These are phyloP conservation scores for Paraphaeosphaeria sporulosa DNA, from an alignment of 2,329 filamentous ascomycete species.

Conservation along the genomic window DNA sequence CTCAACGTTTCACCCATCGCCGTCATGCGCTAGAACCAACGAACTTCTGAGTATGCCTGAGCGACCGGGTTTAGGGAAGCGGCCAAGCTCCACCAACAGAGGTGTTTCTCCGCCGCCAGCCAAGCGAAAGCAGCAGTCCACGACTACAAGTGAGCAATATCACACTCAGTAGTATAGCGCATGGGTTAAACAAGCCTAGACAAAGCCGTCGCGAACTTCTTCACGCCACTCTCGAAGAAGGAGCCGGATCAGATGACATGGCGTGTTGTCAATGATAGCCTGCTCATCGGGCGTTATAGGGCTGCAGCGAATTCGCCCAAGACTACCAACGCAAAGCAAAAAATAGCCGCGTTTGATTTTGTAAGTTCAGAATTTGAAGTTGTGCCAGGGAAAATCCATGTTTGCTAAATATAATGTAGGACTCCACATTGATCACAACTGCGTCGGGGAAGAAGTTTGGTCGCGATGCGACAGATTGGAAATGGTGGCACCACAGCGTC, in stretches of 20 bases:
- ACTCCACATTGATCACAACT: conserved; percentile 85
- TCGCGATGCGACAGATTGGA: conserved; percentile 80
- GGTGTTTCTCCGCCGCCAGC: conserved; percentile 65
- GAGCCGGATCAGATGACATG: conserved; percentile 78
- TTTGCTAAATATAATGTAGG: conserved; percentile 57
- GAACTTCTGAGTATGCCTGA: conserved; percentile 26
- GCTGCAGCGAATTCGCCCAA: conserved; percentile 20
- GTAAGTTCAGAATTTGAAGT: conserved; percentile 29
- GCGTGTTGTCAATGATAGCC: conserved; percentile 69
- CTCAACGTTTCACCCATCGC: background rate
- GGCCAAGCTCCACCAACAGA: conserved; percentile 48
- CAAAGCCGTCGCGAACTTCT: conserved; percentile 80
- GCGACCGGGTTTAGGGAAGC: conserved; percentile 38
- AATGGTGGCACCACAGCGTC: conserved; percentile 85
- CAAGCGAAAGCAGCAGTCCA: conserved; percentile 63
- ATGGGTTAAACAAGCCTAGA: conserved; percentile 53
- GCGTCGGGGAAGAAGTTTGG: conserved; percentile 82
- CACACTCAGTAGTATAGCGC: background rate
- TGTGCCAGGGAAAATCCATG: background rate
- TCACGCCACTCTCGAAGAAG: conserved; percentile 86
- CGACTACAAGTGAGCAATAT: conserved; percentile 62
- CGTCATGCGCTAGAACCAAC: conserved; percentile 10
- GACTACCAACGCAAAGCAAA: conserved; percentile 27
- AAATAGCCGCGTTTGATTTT: conserved; percentile 51
- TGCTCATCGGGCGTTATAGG: conserved; percentile 78